Evolutionary conservation across 495 filamentous ascomycete species (phyloP), one percentile per base, ranked within the genome.

Genomic region (Barbatosphaeria neglecta): DNA sequence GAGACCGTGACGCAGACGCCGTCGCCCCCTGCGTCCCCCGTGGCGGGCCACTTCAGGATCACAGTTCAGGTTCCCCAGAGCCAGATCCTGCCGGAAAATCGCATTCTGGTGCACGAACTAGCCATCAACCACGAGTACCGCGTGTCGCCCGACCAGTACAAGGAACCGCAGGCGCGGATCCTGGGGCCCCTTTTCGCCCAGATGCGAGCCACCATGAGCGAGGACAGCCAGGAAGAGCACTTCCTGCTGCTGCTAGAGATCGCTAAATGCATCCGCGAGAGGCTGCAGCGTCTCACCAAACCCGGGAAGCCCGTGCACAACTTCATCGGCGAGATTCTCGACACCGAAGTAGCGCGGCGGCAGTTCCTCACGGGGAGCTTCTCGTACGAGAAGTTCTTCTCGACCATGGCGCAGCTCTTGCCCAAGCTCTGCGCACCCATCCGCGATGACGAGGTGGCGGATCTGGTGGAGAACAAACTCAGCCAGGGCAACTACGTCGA

Each of bases 391-490:
- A 82, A 78, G 17, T 95, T 98, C 67, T 97, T 97, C 67, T 71
- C 80, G 2, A 90, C 90, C 50, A 94, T 97, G 78, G 80, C 82
- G 24, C 75, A 74, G 28, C 81, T 98, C 33, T 72, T 98, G n/a
- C 93, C 93, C 15, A 85, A 85, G 54, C 83, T 98, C 17, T 98
- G 92, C 61, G 90, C 92, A 4, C 92, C 93, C 2, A 83, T 88
- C 47, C 77, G 92, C 2, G 92, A 98, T 51, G 80, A 77, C 9
- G 82, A 87, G 55, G 86, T 95, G 38, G 86, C 88, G 56, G 78
- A 73, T 2, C 75, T 97, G 18, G 68, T 82, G 2, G 80, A 87
- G 18, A 80, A 87, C 54, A 82, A 69, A 19, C 78, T 83, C 4
- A 63, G 64, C 27, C 59, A 73, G n/a, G 84, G 83, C 1, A 84